Evolutionary conservation across 345 rosid species (phyloP), one percentile per base, ranked within the genome.

Genomic region (Eucalyptus globulus): DNA sequence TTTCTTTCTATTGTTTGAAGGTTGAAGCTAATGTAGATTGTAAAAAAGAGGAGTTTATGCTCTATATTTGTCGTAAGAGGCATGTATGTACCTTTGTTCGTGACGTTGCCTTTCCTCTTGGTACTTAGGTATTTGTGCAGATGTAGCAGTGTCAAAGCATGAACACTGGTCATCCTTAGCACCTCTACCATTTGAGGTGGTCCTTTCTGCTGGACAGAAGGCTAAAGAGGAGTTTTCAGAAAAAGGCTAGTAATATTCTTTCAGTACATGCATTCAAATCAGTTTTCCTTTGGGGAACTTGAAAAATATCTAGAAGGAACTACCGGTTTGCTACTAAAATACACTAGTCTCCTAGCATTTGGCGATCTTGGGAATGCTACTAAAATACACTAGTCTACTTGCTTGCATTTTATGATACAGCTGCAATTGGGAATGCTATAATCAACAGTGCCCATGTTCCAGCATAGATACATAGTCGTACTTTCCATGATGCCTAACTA

Each of bases 141-240:
- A 96, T 92, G 93, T 98, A 56, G 99, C 99, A 56, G 91, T 90
- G 51, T 91, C 97, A 50, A 98, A 98, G 93, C 93, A 97, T 88
- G 99, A 98, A 92, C 96, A 96, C 93, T 98, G 99, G 99, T 96
- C 99, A 91, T 95, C 99, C 26, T 92, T 98, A 72, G 99, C 99
- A 49, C 99, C 99, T 86, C 96, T 98, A 90, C 99, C 99, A 54
- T 98, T 98, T 94, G 99, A 98, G 90, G 90, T 98, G 89, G 99
- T 98, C 89, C 92, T 97, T 89, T 98, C 99, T 91, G 98, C 98
- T 92, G 99, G 99, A 67, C 99, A 98, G 92, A 98, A 95, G 94
- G 99, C 99, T 87, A 98, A 97, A 93, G 98, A 97, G 92, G 95
- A 91, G 85, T 91, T 92, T 87, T 95, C 95, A 93, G 96, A 93